Evolutionary conservation across 1,284 basidiomycete species (phyloP).

Genomic region (Leucoagaricus sp.): DNA sequence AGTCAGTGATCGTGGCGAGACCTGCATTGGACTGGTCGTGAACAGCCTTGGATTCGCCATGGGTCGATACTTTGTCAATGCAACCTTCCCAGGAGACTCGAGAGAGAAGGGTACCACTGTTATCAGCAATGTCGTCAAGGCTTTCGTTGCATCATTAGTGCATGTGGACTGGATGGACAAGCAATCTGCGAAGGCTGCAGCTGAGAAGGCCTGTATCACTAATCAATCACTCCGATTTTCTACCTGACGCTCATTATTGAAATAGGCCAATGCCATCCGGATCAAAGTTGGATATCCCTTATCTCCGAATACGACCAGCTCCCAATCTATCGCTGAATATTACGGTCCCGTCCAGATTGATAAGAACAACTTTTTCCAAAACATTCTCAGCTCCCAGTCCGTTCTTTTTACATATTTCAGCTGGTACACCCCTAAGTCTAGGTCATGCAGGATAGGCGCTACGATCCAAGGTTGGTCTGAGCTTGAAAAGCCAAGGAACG

Average conservation of each 20-base stretch:
- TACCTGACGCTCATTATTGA: slow-evolving; percentile 7
- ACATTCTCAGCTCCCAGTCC: slow-evolving; percentile 70
- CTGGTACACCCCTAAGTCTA: slow-evolving; percentile 1
- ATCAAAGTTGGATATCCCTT: slow-evolving; percentile 91
- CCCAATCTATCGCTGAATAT: slow-evolving; percentile 73
- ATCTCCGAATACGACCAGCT: slow-evolving; percentile 79
- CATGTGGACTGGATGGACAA: slow-evolving; percentile 92
- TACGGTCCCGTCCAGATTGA: slow-evolving; percentile 74
- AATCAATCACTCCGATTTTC: no score
- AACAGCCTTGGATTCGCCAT: slow-evolving; percentile 70
- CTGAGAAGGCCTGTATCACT: slow-evolving; percentile 90
- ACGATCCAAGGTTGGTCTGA: slow-evolving; percentile 72
- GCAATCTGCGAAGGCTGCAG: slow-evolving; percentile 79
- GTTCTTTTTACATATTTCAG: slow-evolving; percentile 31
- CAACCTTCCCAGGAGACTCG: slow-evolving; percentile 84
- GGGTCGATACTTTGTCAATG: slow-evolving; percentile 83
- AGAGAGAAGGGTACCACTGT: slow-evolving; percentile 82
- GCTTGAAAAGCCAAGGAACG: slow-evolving; percentile 74
- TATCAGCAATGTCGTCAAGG: slow-evolving; percentile 80
- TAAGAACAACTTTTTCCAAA: slow-evolving; percentile 80
- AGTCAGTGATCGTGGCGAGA: slow-evolving; percentile 80
- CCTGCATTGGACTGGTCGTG: slow-evolving; percentile 68
- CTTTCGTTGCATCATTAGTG: slow-evolving; percentile 82
- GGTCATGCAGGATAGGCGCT: slow-evolving; percentile 52
- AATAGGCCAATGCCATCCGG: slow-evolving; percentile 73